These are phyloP conservation scores for Polysphondylium violaceum DNA, from an alignment of 78 protist species.

Conservation along the genomic window DNA sequence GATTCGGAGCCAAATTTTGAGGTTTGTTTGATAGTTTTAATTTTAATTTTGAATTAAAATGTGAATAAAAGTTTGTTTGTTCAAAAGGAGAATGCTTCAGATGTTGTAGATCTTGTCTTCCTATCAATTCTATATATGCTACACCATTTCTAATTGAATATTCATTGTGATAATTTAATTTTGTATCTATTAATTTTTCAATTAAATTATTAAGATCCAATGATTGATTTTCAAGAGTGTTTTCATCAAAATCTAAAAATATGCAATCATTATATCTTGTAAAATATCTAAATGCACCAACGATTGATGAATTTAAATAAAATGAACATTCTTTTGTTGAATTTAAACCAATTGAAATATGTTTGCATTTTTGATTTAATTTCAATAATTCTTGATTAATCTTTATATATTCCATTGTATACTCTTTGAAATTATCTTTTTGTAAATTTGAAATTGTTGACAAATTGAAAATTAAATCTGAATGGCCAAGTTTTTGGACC, in stretches of 20 bases:
- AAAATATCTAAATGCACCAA: constrained; percentile 8
- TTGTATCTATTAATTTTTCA: not conserved
- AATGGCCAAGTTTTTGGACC: not conserved
- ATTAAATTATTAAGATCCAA: not conserved
- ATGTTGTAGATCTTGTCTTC: not conserved
- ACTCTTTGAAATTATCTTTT: not conserved
- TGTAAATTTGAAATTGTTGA: not conserved
- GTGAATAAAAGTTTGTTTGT: not conserved
- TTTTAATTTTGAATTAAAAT: not conserved
- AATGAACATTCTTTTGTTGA: not conserved
- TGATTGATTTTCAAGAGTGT: not conserved
- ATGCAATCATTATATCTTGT: not conserved
- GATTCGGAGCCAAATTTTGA: not conserved
- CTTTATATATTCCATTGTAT: constrained; percentile 19
- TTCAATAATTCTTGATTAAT: constrained; percentile 38
- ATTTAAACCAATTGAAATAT: not conserved
- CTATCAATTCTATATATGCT: not conserved
- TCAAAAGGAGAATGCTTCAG: not conserved
- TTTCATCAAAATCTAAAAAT: not conserved
- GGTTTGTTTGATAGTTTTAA: not conserved
- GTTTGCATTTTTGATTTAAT: not conserved
- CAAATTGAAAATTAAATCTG: not conserved
- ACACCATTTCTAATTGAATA: not conserved
- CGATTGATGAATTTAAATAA: not conserved
- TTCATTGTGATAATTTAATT: not conserved